These are phyloP conservation scores for Saturnispora besseyi DNA, from an alignment of 805 yeast genomes.

Conservation along the genomic window DNA sequence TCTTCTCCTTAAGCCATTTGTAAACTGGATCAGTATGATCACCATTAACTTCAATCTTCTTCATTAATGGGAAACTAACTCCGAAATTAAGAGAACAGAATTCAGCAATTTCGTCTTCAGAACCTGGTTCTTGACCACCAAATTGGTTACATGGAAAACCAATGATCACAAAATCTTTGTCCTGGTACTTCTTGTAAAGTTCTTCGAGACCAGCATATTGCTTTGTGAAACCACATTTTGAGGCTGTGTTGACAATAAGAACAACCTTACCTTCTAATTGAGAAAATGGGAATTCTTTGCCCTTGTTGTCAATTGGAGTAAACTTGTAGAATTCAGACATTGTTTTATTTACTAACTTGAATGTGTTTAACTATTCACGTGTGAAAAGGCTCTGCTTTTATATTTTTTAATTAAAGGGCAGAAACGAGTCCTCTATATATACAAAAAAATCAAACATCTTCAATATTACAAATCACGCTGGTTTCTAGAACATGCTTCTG, in stretches of 20 bases:
- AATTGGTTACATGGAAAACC: constrained; percentile 94
- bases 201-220: constrained; percentile 68
- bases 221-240: constrained; percentile 72
- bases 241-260: constrained; percentile 78
- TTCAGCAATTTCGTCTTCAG: constrained; percentile 56
- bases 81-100: constrained; percentile 81
- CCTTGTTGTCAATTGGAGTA: constrained; percentile 51
- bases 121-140: constrained; percentile 68
- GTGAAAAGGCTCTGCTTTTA: neutral
- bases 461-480: neutral
- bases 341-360: neutral
- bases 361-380: neutral
- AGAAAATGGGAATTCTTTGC: constrained; percentile 49
- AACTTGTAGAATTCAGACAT: constrained; percentile 62
- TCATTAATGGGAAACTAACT: constrained; percentile 81
- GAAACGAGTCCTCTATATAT: neutral
- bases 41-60: constrained; percentile 88
- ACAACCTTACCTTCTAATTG: constrained; percentile 73
- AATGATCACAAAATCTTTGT: constrained; percentile 53
- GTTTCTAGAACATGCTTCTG: neutral
- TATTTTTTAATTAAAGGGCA: neutral
- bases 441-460: neutral
- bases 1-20: constrained; percentile 57
- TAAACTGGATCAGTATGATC: constrained; percentile 70
- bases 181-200: constrained; percentile 55